Percentiles rank a stretch among this genome's conserved stretches.
These are phyloP conservation scores for Solanum piurae DNA, from an alignment of 257 asterid genomes.

Conservation along the genomic window DNA sequence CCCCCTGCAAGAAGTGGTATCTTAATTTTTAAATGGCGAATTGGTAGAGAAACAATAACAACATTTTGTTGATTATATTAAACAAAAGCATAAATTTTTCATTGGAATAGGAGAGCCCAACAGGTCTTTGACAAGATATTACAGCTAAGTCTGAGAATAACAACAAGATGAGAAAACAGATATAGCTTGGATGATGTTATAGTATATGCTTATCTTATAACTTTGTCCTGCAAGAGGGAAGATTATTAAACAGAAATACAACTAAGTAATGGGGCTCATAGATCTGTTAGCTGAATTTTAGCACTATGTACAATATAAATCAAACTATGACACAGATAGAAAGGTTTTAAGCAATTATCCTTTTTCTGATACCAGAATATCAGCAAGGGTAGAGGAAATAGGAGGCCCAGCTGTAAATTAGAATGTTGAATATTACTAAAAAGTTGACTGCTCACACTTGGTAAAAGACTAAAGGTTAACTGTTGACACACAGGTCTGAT, in stretches of 20 bases:
- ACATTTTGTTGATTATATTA: background rate
- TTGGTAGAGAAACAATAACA: background rate
- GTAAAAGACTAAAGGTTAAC: background rate
- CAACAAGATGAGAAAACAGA: background rate
- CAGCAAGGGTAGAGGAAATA: background rate
- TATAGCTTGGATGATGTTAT: background rate
- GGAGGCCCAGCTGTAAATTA: background rate
- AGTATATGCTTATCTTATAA: background rate
- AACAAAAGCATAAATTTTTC: background rate
- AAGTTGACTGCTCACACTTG: background rate
- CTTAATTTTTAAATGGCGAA: background rate
- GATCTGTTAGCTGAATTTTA: background rate
- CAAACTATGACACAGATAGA: background rate
- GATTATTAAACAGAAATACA: background rate
- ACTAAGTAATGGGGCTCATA: background rate
- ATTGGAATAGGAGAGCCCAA: background rate
- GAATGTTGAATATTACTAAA: background rate
- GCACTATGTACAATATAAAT: background rate
- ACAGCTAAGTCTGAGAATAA: background rate
- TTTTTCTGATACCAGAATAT: background rate
- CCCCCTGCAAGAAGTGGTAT: conserved; percentile 60
- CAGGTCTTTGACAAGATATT: background rate
- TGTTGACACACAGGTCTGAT: background rate
- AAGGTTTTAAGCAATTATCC: background rate
- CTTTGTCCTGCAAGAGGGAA: background rate